Conservation (phyloP, 1,139 yeast species). For the Hyphopichia fennica region DNA sequence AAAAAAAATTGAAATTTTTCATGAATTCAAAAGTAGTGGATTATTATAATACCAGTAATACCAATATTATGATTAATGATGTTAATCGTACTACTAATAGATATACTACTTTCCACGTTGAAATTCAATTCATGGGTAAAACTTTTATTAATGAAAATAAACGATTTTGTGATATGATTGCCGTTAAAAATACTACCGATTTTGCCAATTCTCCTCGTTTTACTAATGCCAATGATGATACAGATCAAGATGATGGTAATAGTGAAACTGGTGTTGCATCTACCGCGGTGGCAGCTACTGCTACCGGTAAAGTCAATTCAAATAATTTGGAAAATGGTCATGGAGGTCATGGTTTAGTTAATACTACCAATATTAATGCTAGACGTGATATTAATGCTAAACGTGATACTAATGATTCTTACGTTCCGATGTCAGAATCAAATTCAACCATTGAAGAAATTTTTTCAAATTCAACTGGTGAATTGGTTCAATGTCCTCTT, state of each 20-base stretch:
- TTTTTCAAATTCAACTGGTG: conserved; percentile 27
- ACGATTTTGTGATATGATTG: conserved; percentile 47
- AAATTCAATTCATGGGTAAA: conserved; percentile 45
- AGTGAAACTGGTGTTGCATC: neutral
- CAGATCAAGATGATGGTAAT: neutral
- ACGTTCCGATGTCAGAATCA: conserved; percentile 3
- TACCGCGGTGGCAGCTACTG: neutral
- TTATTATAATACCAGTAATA: conserved; percentile 11
- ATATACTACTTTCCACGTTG: conserved; percentile 51
- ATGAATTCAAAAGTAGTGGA: conserved; percentile 35
- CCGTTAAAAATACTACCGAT: conserved; percentile 37
- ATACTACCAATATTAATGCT: neutral
- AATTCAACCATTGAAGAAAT: conserved; percentile 22
- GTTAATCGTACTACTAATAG: conserved; percentile 45
- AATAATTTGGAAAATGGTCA: neutral
- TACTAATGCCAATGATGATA: conserved; percentile 4
- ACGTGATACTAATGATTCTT: neutral
- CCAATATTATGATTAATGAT: conserved; percentile 31
- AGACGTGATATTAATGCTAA: neutral
- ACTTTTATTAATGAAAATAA: conserved; percentile 36
- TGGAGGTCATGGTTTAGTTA: neutral
- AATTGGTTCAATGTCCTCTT: conserved; percentile 41
- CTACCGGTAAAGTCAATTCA: neutral
- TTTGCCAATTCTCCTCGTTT: conserved; percentile 24
- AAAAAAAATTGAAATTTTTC: conserved; percentile 35